A percentile compares a stretch with the other conserved stretches of the same genome.
phyloP scores from a whole-genome alignment of 2,329 filamentous ascomycete species.

The Grosmannia huntii region DNA sequence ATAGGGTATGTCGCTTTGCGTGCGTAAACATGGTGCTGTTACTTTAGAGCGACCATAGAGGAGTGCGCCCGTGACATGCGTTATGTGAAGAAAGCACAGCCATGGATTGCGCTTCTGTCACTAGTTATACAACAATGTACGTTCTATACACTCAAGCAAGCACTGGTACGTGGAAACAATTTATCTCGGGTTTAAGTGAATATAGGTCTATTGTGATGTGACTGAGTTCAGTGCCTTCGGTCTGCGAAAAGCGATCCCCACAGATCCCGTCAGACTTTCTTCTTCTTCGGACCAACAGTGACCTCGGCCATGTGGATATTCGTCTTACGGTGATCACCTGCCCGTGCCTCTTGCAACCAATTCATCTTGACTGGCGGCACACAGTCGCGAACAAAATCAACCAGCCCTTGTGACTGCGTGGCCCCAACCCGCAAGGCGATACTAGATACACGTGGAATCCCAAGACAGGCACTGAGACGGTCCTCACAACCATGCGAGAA shows the following conservation, averaged over 20 bases:
- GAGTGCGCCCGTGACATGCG: too few species aligned
- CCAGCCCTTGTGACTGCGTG: constrained; percentile 41
- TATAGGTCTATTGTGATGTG: neutral
- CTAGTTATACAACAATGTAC: too few species aligned
- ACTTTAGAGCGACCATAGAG: too few species aligned
- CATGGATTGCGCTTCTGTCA: neutral
- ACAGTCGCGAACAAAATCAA: constrained; percentile 39
- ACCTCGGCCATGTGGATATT: constrained; percentile 34
- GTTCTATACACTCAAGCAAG: too few species aligned
- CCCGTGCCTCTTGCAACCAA: constrained; percentile 40
- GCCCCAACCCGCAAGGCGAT: constrained; percentile 45
- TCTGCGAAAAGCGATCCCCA: too few species aligned
- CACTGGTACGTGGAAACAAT: too few species aligned
- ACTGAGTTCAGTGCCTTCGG: neutral
- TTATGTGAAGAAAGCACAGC: too few species aligned
- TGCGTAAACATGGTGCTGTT: neutral
- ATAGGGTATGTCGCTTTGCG: neutral
- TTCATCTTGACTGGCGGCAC: constrained; percentile 38
- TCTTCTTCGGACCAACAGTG: constrained; percentile 24
- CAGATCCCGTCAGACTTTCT: constrained; percentile 7
- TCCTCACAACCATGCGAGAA: constrained; percentile 48
- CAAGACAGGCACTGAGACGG: constrained; percentile 41
- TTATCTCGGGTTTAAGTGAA: neutral
- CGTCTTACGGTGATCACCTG: constrained; percentile 28
- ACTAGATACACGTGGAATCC: constrained; percentile 51